Conservation (phyloP, 2,329 filamentous ascomycete species). For the Calcarisporium arbuscula region DNA sequence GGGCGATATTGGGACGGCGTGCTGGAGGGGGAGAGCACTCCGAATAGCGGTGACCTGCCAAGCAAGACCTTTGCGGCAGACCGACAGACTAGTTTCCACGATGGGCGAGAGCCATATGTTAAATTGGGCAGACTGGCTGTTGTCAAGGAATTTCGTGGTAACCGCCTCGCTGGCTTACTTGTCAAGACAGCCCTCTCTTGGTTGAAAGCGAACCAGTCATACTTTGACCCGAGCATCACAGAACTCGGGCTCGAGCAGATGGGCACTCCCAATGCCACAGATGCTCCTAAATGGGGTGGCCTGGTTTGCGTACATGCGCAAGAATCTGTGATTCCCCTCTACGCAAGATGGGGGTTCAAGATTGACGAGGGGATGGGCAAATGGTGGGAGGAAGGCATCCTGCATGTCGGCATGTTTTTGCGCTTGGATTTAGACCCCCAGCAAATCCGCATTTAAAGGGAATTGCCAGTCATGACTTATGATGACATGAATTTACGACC, state of each 20-base stretch:
- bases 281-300: slow-evolving; percentile 62
- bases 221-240: slow-evolving; percentile 44
- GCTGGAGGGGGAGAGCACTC: slow-evolving; percentile 21
- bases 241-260: slow-evolving; percentile 38
- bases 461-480: slow-evolving; percentile 2
- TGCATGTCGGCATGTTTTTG: slow-evolving; percentile 77
- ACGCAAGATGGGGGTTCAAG: slow-evolving; percentile 66
- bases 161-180: slow-evolving; percentile 58
- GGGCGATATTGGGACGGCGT: slow-evolving; percentile 41
- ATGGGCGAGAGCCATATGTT: slow-evolving; percentile 67
- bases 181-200: slow-evolving; percentile 64
- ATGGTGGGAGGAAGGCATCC: slow-evolving; percentile 81
- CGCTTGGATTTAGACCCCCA: slow-evolving; percentile 32
- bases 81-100: slow-evolving; percentile 44
- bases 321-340: slow-evolving; percentile 55
- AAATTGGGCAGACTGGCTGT: slow-evolving; percentile 78
- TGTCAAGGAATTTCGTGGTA: slow-evolving; percentile 55
- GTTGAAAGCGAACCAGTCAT: slow-evolving; percentile 53
- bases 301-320: slow-evolving; percentile 78
- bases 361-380: slow-evolving; percentile 65
- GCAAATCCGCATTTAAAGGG: slow-evolving; percentile 18
- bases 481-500: slow-evolving; percentile 5
- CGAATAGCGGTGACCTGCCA: slow-evolving; percentile 3
- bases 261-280: slow-evolving; percentile 28
- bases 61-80: slow-evolving; percentile 25